Base-by-base conservation (phyloP, 768 basidiomycete species). In the Tulasnella sp. region DNA sequence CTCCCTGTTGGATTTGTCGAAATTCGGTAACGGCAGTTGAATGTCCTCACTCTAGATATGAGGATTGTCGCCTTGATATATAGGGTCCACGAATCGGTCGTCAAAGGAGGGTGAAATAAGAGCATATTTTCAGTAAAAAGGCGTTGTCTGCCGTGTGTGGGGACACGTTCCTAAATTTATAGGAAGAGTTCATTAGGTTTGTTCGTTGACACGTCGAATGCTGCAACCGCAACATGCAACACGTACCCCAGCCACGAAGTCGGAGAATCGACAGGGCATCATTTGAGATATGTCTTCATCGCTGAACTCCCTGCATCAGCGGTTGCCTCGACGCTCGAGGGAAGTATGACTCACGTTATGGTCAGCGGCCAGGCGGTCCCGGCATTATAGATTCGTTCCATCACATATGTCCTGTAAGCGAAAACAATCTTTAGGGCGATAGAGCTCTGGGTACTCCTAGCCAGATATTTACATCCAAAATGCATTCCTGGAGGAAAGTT, bases 41-140 rank as follows among this genome's bases (percentile, higher is more conserved):
- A 73, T 7, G 52, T 17, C 39, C 69, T 76, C 14, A 78, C 73
- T 22, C 82, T 82, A 34, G 86, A 92, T 42, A 93, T 85, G 69
- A 93, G 79, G 75, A 92, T 88, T 9, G 86, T 85, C 14, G 88
- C 86, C 81, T 93, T 93, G 81, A 92, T 85, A 78, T 91, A 92
- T 17, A 93, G 80, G 8, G 87, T 87, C 80, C 93, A 92, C 0
- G 91, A 88, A 81, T 93, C 92, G 0, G 88, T 88, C 79, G 89
- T 87, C 15, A 86, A 84, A 40, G 87, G 87, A 19, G 88, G 88
- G 80, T 93, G 91, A 3, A 82, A 80, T 3, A 89, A 84, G 25
- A 92, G 85, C 25, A 92, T 82, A 78, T 91, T 86, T 74, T 83
- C 85, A 7, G 86, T 86, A 76, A 90, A 88, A 0, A 90, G 89